Evolutionary conservation across 2,329 filamentous ascomycete species (phyloP).

Genomic region (Diaporthe ilicicola): DNA sequence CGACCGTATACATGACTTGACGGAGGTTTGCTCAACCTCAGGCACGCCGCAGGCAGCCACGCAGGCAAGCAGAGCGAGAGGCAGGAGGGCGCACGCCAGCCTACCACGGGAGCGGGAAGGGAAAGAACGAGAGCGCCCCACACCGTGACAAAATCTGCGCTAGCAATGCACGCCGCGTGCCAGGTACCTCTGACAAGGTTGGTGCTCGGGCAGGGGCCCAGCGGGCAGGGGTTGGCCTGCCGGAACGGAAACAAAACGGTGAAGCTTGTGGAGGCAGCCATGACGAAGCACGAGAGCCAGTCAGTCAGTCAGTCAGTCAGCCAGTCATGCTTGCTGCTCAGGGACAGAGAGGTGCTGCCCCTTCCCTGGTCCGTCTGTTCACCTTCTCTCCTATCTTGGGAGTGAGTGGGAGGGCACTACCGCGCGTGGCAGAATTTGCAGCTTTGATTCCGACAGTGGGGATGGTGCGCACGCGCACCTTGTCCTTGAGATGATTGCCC

Average conservation of each 20-base stretch:
- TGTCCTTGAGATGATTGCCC: background rate
- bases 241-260: conserved; percentile 26
- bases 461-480: background rate
- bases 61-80: background rate
- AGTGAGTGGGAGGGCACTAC: background rate
- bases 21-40: background rate
- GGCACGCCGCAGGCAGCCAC: background rate
- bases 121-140: conserved; percentile 1
- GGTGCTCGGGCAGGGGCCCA: background rate
- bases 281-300: background rate
- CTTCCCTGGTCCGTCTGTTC: background rate
- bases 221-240: conserved; percentile 9
- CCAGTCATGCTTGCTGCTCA: background rate
- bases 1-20: conserved; percentile 5
- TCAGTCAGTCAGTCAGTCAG: background rate
- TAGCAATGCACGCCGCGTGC: background rate
- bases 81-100: background rate
- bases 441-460: conserved; percentile 18
- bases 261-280: conserved; percentile 16
- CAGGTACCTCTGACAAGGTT: conserved; percentile 18
- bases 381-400: background rate
- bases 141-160: conserved; percentile 14
- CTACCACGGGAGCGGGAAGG: background rate
- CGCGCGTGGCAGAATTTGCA: conserved; percentile 21
- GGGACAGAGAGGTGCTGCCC: background rate